Evolutionary conservation across 192 early-diverging fungal species (phyloP).

Genomic region (Dissophora ornata): DNA sequence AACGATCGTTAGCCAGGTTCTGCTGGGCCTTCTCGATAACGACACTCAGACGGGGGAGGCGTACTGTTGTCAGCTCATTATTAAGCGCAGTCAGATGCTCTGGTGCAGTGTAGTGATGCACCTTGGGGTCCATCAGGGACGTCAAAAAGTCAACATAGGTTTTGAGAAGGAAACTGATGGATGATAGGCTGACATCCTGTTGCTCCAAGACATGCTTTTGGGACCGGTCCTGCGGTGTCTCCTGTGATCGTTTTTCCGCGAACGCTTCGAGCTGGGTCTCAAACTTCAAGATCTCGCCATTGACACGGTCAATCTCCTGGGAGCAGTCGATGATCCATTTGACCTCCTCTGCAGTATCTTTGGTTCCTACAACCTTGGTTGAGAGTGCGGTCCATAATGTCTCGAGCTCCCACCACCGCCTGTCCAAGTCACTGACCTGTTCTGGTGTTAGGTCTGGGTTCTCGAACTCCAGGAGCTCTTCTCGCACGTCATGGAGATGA

Average conservation of each 20-base stretch:
- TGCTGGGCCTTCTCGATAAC: conserved; percentile 46
- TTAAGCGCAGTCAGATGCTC: conserved; percentile 42
- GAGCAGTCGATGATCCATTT: conserved; percentile 54
- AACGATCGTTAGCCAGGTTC: conserved; percentile 42
- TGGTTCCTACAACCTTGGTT: conserved; percentile 39
- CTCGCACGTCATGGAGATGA: conserved; percentile 48
- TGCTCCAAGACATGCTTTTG: conserved; percentile 35
- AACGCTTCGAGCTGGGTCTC: conserved; percentile 39
- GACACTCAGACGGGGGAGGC: conserved; percentile 29
- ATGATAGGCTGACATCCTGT: conserved; percentile 46
- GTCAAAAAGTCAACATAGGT: conserved; percentile 52
- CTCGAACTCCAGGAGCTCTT: conserved; percentile 43
- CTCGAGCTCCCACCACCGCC: conserved; percentile 49
- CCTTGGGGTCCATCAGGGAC: conserved; percentile 53
- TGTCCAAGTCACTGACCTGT: conserved; percentile 42
- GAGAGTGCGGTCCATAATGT: conserved; percentile 45
- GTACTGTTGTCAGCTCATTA: conserved; percentile 43
- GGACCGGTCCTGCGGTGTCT: conserved; percentile 40
- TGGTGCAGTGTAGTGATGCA: conserved; percentile 47
- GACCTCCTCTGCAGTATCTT: conserved; percentile 45
- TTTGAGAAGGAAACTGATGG: conserved; percentile 49
- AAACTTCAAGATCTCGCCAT: conserved; percentile 46
- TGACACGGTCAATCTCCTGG: conserved; percentile 47
- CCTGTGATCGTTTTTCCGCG: conserved; percentile 32
- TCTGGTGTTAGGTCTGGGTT: conserved; percentile 43